Conservation (phyloP, 176 grass and related monocot species). For the Bolboschoenus planiculmis region DNA sequence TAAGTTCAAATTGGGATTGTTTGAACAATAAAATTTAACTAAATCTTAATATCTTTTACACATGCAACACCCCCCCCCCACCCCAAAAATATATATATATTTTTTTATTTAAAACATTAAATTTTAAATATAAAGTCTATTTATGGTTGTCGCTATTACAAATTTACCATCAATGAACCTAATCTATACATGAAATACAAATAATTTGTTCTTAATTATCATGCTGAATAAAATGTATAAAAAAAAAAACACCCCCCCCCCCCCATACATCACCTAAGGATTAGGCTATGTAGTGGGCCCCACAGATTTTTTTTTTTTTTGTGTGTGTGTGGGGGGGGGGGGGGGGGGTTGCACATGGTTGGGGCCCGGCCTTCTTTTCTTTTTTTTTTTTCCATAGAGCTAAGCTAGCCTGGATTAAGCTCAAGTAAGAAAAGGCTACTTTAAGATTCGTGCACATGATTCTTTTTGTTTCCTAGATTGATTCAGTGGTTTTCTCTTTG, state of each 20-base stretch:
- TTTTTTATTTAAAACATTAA: neutral
- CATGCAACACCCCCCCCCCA: neutral
- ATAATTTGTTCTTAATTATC: neutral
- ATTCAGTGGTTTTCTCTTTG: neutral
- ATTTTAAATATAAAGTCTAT: neutral
- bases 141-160: no score
- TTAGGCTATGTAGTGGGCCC: neutral
- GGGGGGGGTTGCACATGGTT: conserved; percentile 8
- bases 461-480: neutral
- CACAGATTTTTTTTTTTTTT: neutral
- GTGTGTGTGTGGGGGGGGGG: no score
- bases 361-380: neutral
- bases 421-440: neutral
- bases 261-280: neutral
- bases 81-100: neutral
- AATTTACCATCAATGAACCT: neutral
- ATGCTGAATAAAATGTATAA: neutral
- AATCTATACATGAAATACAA: neutral
- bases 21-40: neutral
- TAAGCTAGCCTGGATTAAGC: neutral
- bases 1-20: neutral
- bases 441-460: neutral
- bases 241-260: neutral
- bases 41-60: neutral
- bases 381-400: conserved; percentile 7